phyloP scores from a whole-genome alignment of 2,329 filamentous ascomycete species.

The Aspergillus felis region DNA sequence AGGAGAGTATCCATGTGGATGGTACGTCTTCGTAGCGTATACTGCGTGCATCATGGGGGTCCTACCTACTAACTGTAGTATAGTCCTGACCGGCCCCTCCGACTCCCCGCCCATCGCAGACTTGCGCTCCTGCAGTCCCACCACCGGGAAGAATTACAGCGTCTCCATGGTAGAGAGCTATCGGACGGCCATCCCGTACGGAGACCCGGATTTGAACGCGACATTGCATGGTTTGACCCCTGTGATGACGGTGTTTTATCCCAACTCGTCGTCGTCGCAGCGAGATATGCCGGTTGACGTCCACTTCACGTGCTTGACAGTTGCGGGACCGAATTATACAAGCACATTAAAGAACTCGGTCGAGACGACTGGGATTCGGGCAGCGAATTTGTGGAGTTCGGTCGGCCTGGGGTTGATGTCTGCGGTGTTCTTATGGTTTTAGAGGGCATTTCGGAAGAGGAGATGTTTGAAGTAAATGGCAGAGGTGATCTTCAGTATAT shows the following conservation, averaged over 20 bases:
- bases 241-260: not conserved
- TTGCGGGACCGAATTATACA: not conserved
- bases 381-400: not conserved
- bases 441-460: no score
- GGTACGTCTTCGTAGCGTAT: no score
- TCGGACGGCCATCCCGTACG: not conserved
- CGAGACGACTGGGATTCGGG: not conserved
- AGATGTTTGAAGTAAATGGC: no score
- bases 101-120: not conserved
- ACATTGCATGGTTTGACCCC: not conserved
- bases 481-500: no score
- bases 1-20: no score
- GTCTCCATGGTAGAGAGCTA: not conserved
- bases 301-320: not conserved
- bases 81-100: not conserved
- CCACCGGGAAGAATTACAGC: not conserved
- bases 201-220: fast-evolving
- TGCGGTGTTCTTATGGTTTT: no score
- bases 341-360: not conserved
- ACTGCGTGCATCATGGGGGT: no score
- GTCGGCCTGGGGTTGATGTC: not conserved
- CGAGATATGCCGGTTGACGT: not conserved
- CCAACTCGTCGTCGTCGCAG: not conserved
- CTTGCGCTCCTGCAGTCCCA: not conserved
- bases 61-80: not conserved